A percentile compares a stretch with the other conserved stretches of the same genome.
These are phyloP conservation scores for Penicillium olsonii DNA, from an alignment of 2,329 filamentous ascomycete genomes.

Conservation along the genomic window DNA sequence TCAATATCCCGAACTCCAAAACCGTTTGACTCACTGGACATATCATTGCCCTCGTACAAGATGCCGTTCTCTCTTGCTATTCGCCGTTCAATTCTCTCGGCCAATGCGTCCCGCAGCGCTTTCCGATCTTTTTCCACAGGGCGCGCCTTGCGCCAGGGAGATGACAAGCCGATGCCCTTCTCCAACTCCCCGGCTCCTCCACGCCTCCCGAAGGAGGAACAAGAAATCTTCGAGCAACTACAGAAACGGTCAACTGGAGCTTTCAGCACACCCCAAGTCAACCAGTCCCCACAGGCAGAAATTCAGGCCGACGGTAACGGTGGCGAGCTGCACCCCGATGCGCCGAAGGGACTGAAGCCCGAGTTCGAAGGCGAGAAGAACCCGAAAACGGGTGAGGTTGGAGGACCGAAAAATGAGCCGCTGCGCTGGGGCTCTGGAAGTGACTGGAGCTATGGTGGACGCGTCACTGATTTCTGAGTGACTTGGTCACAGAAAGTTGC, in stretches of 20 bases:
- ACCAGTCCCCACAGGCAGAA: constrained; percentile 52
- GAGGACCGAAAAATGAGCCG: constrained; percentile 96
- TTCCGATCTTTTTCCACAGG: constrained; percentile 31
- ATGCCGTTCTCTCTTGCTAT: constrained; percentile 23
- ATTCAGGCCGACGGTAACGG: constrained; percentile 60
- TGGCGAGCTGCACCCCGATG: constrained; percentile 68
- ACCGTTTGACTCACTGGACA: constrained; percentile 17
- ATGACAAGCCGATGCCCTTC: constrained; percentile 37
- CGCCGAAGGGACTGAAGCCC: constrained; percentile 75
- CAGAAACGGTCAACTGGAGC: constrained; percentile 75
- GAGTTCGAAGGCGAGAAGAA: constrained; percentile 94
- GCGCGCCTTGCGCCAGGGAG: constrained; percentile 21
- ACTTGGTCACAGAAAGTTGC: constrained; percentile 11
- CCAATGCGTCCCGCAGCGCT: constrained; percentile 28
- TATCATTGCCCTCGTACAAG: constrained; percentile 7
- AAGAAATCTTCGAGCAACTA: constrained; percentile 86
- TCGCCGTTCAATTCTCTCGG: constrained; percentile 47
- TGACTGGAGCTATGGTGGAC: constrained; percentile 92
- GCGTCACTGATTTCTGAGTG: constrained; percentile 82
- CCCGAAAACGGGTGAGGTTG: constrained; percentile 91
- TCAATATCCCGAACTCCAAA: constrained; percentile 7
- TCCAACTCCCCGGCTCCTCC: constrained; percentile 68
- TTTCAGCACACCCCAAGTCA: constrained; percentile 67
- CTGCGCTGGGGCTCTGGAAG: constrained; percentile 76
- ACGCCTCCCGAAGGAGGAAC: constrained; percentile 81